Evolutionary conservation across 1,284 basidiomycete genomes (phyloP), one percentile per base, ranked within the genome.

Genomic region (Lentinula novae-zelandiae): DNA sequence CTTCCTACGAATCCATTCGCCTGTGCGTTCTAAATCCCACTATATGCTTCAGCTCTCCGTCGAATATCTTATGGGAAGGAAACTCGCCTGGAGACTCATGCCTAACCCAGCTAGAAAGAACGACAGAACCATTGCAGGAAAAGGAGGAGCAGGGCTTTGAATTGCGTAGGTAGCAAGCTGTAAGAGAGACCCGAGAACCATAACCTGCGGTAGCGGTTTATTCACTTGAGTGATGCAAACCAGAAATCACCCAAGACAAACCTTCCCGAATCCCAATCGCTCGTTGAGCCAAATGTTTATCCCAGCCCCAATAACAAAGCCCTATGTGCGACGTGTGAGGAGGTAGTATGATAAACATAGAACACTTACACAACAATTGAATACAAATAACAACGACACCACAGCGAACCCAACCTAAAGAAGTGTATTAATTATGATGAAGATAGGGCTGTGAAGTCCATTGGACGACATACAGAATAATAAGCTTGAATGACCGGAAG

Each of bases 101-200:
- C 87, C 89, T 54, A 89, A 80, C 0, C 90, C 88, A 63, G 82
- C 85, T 66, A 90, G 73, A 12, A 77, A 71, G 66, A 81, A 88
- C 0, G 80, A 77, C 27, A 87, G 68, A 10, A 82, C 79, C 63
- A 87, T 86, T 1, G 79, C 76, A 1, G 87, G 86, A 67, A 87
- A 91, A 1, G 89, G 87, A 0, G 82, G 77, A 2, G 80, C 82
- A n/a, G 85, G 75, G n/a, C 81, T 76, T 65, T 85, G 78, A 39
- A 90, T 72, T 4, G 72, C 63, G 67, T 86, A 89, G 1, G 76
- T 84, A 10, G 83, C 53, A 12, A 67, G 54, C 48, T 67, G 69
- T 6, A 64, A 60, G 9, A 65, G 17, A 9, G 68, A 66, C 22
- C 68, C 68, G 13, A 40, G 42, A 33, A 44, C n/a, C 10, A 17